Evolutionary conservation across 1,284 basidiomycete genomes (phyloP), one percentile per base, ranked within the genome.

Genomic region (Tranzscheliella williamsii): DNA sequence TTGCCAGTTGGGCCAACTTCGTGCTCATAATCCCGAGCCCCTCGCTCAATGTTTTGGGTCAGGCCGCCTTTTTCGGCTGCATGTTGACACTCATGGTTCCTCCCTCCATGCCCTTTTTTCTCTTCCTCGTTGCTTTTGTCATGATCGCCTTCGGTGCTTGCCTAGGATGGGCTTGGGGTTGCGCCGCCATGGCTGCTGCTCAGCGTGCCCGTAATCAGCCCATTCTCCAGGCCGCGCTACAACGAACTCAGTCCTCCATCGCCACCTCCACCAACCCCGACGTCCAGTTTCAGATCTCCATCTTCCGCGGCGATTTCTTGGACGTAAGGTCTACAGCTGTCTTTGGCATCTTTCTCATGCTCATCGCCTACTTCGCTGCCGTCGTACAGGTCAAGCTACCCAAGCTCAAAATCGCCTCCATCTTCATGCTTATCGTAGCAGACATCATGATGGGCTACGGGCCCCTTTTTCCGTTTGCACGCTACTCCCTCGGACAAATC

Each of bases 151-250:
- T 84, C 48, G 87, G 88, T 0, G 81, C 87, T 77, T 78, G 83
- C 2, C 39, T 87, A 4, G 88, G 88, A 7, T 90, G 89, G 88
- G 88, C 84, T 0, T 84, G 87, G 80, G 86, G 86, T 4, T 81
- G 80, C 27, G 87, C 86, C 2, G 85, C 83, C 0, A 89, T 88
- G 86, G 85, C 84, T 3, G 83, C 86, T 2, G 84, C 83, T 0
- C 70, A 85, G 1, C 78, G 81, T n/a, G 85, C 83, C 0, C 80
- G 88, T 27, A 81, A 81, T 66, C 80, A 83, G 42, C 75, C 81
- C 0, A 71, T 87, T 6, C 78, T 87, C 3, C 79, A 80, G 11
- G 69, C 77, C 5, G 80, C 83, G 12, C 73, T 85, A 16, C 80
- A 84, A 50, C 70, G 78, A 20, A 82, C 81, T 9, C 79, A 81